A percentile compares a stretch with the other conserved stretches of the same genome.
These are phyloP conservation scores for Arachis monticola DNA, from an alignment of 331 rosid species.

Conservation along the genomic window DNA sequence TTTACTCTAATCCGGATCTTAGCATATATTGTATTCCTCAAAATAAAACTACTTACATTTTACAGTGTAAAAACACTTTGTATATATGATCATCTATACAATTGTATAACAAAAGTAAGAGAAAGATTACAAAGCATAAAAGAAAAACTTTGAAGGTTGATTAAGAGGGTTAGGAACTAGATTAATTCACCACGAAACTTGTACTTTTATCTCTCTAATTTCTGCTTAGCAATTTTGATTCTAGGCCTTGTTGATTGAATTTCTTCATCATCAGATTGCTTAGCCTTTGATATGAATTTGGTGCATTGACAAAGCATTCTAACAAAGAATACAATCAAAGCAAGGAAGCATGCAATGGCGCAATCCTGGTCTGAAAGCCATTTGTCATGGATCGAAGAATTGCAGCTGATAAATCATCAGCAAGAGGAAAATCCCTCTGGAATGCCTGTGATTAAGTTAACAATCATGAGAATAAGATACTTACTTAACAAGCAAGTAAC, in stretches of 20 bases:
- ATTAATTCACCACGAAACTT: conserved; percentile 44
- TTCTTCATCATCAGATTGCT: conserved; percentile 52
- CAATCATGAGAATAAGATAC: conserved; percentile 30
- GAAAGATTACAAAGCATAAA: conserved; percentile 12
- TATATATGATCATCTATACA: conserved; percentile 12
- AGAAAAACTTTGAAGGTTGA: conserved; percentile 31
- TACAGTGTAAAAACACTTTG: too few relatives aligned
- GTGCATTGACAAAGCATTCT: conserved; percentile 61
- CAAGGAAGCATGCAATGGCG: conserved; percentile 58
- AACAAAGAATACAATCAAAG: conserved; percentile 58
- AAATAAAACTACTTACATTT: too few relatives aligned
- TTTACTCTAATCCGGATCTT: too few relatives aligned
- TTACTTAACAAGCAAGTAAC: not conserved
- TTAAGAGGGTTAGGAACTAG: conserved; percentile 40
- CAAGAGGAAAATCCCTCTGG: conserved; percentile 88
- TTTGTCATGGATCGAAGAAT: conserved; percentile 91
- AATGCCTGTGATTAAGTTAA: conserved; percentile 68
- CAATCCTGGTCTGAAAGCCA: conserved; percentile 70
- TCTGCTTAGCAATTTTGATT: conserved; percentile 38
- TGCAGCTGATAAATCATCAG: conserved; percentile 87
- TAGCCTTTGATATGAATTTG: conserved; percentile 52
- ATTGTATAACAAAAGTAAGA: conserved; percentile 33
- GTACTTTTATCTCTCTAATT: conserved; percentile 61
- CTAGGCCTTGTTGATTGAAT: conserved; percentile 30
- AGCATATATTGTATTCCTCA: too few relatives aligned